Conservation (phyloP, 768 basidiomycete species). For the Kockovaella imperatae region DNA sequence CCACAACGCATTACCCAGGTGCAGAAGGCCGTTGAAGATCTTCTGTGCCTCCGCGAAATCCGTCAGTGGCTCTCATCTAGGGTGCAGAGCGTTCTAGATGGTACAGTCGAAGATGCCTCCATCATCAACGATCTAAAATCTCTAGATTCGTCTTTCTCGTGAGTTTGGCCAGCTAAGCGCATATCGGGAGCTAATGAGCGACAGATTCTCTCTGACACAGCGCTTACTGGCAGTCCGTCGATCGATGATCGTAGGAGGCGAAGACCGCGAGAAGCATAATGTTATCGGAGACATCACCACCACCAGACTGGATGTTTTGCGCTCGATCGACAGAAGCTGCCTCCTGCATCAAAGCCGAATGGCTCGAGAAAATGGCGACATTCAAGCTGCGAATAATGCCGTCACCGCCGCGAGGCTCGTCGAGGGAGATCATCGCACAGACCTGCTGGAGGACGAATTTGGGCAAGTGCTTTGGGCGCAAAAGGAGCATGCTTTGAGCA, state of each 20-base stretch:
- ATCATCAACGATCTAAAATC: background rate
- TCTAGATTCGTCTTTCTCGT: slow-evolving; percentile 13
- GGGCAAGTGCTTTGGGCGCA: slow-evolving; percentile 84
- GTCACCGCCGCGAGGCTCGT: slow-evolving; percentile 60
- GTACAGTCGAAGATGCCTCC: background rate
- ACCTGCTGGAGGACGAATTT: slow-evolving; percentile 68
- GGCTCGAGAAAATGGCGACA: slow-evolving; percentile 62
- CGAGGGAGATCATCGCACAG: too few species aligned
- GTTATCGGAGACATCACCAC: slow-evolving; percentile 65
- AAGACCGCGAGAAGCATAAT: slow-evolving; percentile 53
- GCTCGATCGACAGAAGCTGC: slow-evolving; percentile 60
- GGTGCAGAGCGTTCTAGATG: background rate
- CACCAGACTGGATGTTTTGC: slow-evolving; percentile 51
- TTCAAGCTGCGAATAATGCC: slow-evolving; percentile 80
- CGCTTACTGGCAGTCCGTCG: slow-evolving; percentile 70
- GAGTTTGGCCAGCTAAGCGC: slow-evolving; percentile 4
- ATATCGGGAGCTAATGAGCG: background rate
- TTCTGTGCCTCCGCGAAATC: slow-evolving; percentile 77
- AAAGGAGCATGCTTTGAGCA: slow-evolving; percentile 74
- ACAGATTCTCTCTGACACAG: slow-evolving; percentile 68
- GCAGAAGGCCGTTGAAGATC: slow-evolving; percentile 57
- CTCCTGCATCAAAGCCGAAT: slow-evolving; percentile 61
- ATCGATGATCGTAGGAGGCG: slow-evolving; percentile 66
- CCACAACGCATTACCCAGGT: slow-evolving; percentile 75
- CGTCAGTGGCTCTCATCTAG: slow-evolving; percentile 52